Conservation (phyloP, 2,329 filamentous ascomycete species). For the Mollisia scopiformis region DNA sequence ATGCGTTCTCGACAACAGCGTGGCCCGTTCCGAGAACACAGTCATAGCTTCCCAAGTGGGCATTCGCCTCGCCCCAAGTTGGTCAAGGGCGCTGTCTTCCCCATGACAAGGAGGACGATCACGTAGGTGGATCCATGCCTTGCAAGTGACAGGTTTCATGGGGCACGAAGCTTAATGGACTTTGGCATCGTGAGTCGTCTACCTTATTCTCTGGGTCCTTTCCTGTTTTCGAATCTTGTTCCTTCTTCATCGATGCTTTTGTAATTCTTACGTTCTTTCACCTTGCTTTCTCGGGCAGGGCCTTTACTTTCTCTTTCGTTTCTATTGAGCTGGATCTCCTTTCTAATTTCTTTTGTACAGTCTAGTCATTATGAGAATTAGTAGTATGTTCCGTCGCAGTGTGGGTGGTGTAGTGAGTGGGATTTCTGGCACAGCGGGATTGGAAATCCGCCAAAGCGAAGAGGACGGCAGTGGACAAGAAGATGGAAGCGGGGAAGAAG, state of each 20-base stretch:
- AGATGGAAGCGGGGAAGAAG: neutral
- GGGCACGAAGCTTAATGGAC: neutral
- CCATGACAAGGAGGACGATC: neutral
- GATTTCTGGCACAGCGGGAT: neutral
- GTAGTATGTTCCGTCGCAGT: neutral
- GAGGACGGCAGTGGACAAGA: neutral
- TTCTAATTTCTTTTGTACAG: neutral
- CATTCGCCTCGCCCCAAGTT: neutral
- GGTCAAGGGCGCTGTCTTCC: neutral
- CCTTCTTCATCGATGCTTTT: neutral
- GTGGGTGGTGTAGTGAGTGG: neutral
- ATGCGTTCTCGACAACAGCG: neutral
- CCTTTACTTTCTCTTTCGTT: neutral
- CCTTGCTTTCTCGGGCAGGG: neutral
- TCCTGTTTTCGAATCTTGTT: neutral
- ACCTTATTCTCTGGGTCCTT: neutral
- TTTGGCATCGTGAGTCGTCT: neutral
- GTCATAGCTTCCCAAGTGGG: neutral
- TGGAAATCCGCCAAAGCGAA: neutral
- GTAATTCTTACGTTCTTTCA: neutral
- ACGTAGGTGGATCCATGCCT: neutral
- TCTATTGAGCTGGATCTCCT: neutral
- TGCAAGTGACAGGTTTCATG: neutral
- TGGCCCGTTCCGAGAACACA: neutral
- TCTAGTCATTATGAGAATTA: neutral